Evolutionary conservation across 169 alveolate species (phyloP).

Genomic region (Plasmodium vinckei): DNA sequence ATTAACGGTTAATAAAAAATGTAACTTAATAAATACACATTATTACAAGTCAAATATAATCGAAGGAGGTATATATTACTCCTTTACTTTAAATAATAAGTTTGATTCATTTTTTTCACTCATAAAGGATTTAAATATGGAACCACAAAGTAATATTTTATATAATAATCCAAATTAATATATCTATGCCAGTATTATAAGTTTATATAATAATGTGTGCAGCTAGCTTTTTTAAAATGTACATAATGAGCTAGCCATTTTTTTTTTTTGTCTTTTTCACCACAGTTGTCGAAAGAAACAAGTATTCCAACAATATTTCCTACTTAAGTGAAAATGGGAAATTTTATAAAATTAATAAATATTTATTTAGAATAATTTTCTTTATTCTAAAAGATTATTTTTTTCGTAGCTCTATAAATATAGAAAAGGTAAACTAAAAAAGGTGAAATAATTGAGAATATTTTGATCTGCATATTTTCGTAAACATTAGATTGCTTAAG

Average conservation of each 20-base stretch:
- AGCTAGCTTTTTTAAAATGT: too few species aligned
- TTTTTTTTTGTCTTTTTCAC: neutral
- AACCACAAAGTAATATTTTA: conserved; percentile 28
- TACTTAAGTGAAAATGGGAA: conserved; percentile 19
- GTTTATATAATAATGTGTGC: too few species aligned
- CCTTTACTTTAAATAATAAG: conserved; percentile 5
- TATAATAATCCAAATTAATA: neutral
- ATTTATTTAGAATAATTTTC: conserved; percentile 6
- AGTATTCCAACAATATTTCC: conserved; percentile 39
- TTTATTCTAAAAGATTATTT: conserved; percentile 30
- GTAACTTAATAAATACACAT: conserved; percentile 6
- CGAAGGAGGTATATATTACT: conserved; percentile 26
- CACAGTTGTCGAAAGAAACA: conserved; percentile 36
- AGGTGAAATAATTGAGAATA: neutral
- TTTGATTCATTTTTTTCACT: conserved; percentile 1
- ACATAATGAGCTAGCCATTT: neutral
- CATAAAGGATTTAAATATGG: neutral
- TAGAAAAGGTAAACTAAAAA: conserved; percentile 19
- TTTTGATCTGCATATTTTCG: neutral
- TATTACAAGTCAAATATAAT: conserved; percentile 1
- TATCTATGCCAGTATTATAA: neutral
- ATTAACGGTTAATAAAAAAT: conserved; percentile 10
- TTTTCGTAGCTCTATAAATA: neutral
- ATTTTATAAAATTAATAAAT: conserved; percentile 29
- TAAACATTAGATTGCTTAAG: neutral